These are phyloP conservation scores for Colletotrichum tanaceti DNA, from an alignment of 2,329 filamentous ascomycete genomes.

Conservation along the genomic window DNA sequence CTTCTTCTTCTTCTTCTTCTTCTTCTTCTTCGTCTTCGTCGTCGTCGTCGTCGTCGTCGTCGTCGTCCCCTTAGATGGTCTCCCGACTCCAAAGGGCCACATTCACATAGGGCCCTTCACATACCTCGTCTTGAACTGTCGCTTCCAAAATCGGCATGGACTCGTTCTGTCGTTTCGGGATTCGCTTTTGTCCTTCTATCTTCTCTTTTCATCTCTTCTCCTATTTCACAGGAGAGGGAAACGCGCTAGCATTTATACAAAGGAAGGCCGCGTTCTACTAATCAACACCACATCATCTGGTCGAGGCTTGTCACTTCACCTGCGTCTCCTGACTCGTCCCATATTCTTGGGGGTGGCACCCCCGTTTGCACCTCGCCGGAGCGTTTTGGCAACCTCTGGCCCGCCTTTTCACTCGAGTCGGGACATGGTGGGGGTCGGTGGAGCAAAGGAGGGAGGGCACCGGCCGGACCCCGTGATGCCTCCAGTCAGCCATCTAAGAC, in stretches of 20 bases:
- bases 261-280: slow-evolving; percentile 4
- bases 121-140: slow-evolving; percentile 31
- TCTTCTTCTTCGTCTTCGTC: neutral
- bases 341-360: slow-evolving; percentile 28
- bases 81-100: slow-evolving; percentile 1
- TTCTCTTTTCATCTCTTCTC: slow-evolving; percentile 18
- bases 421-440: slow-evolving; percentile 25
- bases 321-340: slow-evolving; percentile 40
- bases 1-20: neutral
- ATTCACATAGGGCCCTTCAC: slow-evolving; percentile 29
- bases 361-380: slow-evolving; percentile 18
- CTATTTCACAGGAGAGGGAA: slow-evolving; percentile 10
- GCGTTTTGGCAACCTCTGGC: slow-evolving; percentile 17
- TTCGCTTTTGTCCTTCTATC: slow-evolving; percentile 9
- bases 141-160: neutral
- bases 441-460: slow-evolving; percentile 27
- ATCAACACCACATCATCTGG: slow-evolving; percentile 36
- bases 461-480: slow-evolving; percentile 37
- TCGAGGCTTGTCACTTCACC: slow-evolving; percentile 30
- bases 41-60: too few species aligned
- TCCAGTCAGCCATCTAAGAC: slow-evolving; percentile 36
- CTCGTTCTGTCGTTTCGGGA: neutral
- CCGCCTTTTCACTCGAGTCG: slow-evolving; percentile 18
- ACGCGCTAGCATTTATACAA: slow-evolving; percentile 39
- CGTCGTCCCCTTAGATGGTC: neutral